Percentiles rank a stretch among this genome's conserved stretches.
These are phyloP conservation scores for Gaertneriomyces sp. DNA, from an alignment of 192 early-diverging fungal species.

Conservation along the genomic window DNA sequence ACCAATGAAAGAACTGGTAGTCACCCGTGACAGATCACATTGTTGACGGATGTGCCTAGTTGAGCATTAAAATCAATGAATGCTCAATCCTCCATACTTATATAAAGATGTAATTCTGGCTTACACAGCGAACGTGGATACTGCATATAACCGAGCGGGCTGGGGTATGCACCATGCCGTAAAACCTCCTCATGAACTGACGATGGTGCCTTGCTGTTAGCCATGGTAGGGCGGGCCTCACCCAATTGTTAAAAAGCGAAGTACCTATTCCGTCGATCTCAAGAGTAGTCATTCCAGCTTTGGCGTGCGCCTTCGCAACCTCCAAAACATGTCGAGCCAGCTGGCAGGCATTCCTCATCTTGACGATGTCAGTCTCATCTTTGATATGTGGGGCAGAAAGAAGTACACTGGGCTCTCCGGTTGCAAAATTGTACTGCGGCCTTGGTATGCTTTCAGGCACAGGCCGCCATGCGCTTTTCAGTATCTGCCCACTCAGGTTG, in stretches of 20 bases:
- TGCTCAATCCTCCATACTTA: neutral
- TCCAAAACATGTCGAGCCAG: constrained; percentile 14
- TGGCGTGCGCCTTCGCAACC: neutral
- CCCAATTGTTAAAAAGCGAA: neutral
- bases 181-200: constrained; percentile 58
- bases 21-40: constrained; percentile 76
- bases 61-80: neutral
- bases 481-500: neutral
- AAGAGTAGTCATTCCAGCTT: constrained; percentile 14
- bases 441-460: constrained; percentile 20
- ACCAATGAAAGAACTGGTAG: neutral
- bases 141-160: constrained; percentile 72
- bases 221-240: neutral
- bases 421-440: constrained; percentile 16
- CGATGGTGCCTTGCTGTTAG: neutral
- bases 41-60: constrained; percentile 68
- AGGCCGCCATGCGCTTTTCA: neutral
- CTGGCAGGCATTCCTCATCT: constrained; percentile 14
- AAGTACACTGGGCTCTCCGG: constrained; percentile 18
- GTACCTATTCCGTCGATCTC: constrained; percentile 25
- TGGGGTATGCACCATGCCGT: constrained; percentile 60
- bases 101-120: neutral
- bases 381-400: constrained; percentile 18
- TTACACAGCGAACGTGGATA: constrained; percentile 70
- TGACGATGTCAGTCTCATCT: constrained; percentile 1